These are phyloP conservation scores for Tricholomella constricta DNA, from an alignment of 768 basidiomycete genomes.

Conservation along the genomic window DNA sequence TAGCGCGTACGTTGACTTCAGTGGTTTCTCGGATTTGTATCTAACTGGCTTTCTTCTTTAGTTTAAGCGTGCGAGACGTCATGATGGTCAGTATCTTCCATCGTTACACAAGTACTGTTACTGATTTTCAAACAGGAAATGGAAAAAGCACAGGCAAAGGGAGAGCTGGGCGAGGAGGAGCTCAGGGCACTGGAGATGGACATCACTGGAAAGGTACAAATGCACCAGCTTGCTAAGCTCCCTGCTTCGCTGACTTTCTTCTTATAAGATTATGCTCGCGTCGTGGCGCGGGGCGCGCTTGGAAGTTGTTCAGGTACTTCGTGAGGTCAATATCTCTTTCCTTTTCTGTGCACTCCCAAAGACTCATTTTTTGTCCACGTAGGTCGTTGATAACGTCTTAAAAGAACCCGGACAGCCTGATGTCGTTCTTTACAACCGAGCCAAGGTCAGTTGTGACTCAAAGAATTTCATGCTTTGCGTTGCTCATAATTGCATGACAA, in stretches of 20 bases:
- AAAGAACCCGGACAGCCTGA: conserved; percentile 79
- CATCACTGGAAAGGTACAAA: conserved; percentile 82
- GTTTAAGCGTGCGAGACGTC: conserved; percentile 73
- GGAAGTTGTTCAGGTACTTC: conserved; percentile 89
- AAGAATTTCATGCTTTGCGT: too few species aligned
- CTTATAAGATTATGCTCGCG: conserved; percentile 89
- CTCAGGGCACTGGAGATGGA: conserved; percentile 87
- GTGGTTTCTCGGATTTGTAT: conserved; percentile 1
- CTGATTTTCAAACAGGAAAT: conserved; percentile 56
- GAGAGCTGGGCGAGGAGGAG: conserved; percentile 86
- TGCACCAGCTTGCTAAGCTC: neutral
- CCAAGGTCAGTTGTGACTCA: conserved; percentile 73
- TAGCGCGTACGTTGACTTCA: conserved; percentile 71
- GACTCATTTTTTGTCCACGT: conserved; percentile 1
- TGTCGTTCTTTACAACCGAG: conserved; percentile 71
- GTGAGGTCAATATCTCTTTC: conserved; percentile 46
- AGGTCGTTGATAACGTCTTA: conserved; percentile 84
- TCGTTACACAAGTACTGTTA: neutral
- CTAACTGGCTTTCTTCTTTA: conserved; percentile 23
- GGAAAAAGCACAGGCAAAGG: conserved; percentile 86
- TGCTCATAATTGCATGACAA: neutral
- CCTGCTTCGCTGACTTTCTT: neutral
- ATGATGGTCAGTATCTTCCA: conserved; percentile 51
- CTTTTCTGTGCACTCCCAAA: neutral
- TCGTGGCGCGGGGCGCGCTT: conserved; percentile 97